Percentiles rank a stretch among this genome's conserved stretches.
phyloP scores from a whole-genome alignment of 2,329 filamentous ascomycete species.

The Didymella keratinophila region DNA sequence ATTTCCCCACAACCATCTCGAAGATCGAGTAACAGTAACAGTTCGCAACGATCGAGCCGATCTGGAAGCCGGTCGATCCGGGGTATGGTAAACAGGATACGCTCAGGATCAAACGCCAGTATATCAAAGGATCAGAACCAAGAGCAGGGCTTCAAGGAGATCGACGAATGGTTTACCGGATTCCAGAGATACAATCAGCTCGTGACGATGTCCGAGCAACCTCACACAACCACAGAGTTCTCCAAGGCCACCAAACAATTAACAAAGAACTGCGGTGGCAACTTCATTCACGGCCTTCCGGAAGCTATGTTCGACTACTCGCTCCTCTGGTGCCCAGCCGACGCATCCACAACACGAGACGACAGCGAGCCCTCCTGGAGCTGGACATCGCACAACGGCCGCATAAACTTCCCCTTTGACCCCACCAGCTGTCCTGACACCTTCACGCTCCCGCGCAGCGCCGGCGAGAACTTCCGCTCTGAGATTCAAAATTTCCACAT shows the following conservation, averaged over 20 bases:
- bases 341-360: slow-evolving; percentile 23
- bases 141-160: slow-evolving; percentile 36
- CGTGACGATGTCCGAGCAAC: slow-evolving; percentile 29
- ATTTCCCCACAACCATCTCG: slow-evolving; percentile 29
- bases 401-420: slow-evolving; percentile 46
- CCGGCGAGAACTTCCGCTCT: slow-evolving; percentile 41
- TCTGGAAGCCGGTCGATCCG: slow-evolving; percentile 34
- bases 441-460: slow-evolving; percentile 26
- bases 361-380: slow-evolving; percentile 43
- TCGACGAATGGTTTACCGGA: slow-evolving; percentile 42
- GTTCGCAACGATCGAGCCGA: slow-evolving; percentile 33
- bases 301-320: slow-evolving; percentile 45
- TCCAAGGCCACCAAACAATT: slow-evolving; percentile 34
- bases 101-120: slow-evolving; percentile 40
- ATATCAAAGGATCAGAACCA: slow-evolving; percentile 26
- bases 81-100: slow-evolving; percentile 36
- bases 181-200: slow-evolving; percentile 46
- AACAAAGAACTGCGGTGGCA: slow-evolving; percentile 41
- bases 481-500: slow-evolving; percentile 40
- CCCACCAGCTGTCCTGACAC: slow-evolving; percentile 44
- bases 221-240: slow-evolving; percentile 30
- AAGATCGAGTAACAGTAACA: slow-evolving; percentile 39
- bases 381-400: slow-evolving; percentile 40
- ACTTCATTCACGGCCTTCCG: slow-evolving; percentile 42
- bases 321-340: slow-evolving; percentile 46